Evolutionary conservation across 495 filamentous ascomycete genomes (phyloP).

Genomic region (Tuber melanosporum): DNA sequence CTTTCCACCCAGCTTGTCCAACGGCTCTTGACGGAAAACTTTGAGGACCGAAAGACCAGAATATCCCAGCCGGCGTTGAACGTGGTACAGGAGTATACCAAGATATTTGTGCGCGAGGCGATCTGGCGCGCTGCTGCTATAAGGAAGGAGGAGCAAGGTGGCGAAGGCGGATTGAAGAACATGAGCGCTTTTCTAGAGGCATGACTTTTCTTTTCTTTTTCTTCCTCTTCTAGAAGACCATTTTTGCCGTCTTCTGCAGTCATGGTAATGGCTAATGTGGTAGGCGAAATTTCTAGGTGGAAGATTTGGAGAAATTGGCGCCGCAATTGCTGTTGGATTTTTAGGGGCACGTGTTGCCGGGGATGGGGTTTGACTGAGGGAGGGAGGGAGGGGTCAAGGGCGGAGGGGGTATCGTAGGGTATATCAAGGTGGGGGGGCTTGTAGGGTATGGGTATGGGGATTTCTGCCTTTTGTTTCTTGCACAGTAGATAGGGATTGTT

Average conservation of each 20-base stretch:
- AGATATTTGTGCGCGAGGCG: slow-evolving; percentile 87
- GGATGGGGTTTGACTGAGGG: not conserved
- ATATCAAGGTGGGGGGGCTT: not conserved
- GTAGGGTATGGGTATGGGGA: not conserved
- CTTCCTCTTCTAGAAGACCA: not conserved
- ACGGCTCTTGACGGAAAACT: slow-evolving; percentile 69
- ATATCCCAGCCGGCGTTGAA: slow-evolving; percentile 73
- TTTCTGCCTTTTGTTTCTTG: not conserved
- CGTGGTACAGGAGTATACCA: slow-evolving; percentile 77
- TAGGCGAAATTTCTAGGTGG: slow-evolving; percentile 49
- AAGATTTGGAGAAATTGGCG: slow-evolving; percentile 83
- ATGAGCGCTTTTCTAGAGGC: slow-evolving; percentile 39
- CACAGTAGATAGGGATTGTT: not conserved
- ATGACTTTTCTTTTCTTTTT: not conserved
- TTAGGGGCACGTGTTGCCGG: slow-evolving; percentile 30
- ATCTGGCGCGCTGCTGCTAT: slow-evolving; percentile 73
- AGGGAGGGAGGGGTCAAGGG: not conserved
- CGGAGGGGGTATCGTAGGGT: not conserved
- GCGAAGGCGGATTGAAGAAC: slow-evolving; percentile 21
- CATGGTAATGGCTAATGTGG: slow-evolving; percentile 13
- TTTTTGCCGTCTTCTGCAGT: too few relatives aligned
- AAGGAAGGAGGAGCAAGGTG: slow-evolving; percentile 48
- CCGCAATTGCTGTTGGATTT: slow-evolving; percentile 90
- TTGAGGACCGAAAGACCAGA: slow-evolving; percentile 60
- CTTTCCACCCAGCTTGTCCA: slow-evolving; percentile 72